These are phyloP conservation scores for Cytospora piceae DNA, from an alignment of 2,329 filamentous ascomycete genomes.

Conservation along the genomic window DNA sequence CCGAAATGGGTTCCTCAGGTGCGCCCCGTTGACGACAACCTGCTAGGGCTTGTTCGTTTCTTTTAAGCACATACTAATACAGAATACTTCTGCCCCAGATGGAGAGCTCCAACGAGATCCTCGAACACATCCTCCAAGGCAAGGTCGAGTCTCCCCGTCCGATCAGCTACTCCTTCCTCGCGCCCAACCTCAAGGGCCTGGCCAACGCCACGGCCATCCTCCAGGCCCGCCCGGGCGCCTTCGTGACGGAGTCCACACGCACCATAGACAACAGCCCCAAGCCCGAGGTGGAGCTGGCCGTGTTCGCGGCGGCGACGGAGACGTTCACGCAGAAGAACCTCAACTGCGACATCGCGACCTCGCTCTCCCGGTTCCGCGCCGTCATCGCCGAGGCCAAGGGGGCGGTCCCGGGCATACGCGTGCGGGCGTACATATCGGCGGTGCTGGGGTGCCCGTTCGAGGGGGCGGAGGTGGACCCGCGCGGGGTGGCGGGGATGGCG, in stretches of 20 bases:
- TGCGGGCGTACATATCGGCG: conserved; percentile 80
- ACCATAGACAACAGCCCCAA: conserved; percentile 39
- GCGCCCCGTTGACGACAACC: conserved; percentile 26
- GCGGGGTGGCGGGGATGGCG: conserved; percentile 67
- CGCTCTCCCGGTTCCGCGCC: conserved; percentile 69
- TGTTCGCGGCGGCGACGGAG: conserved; percentile 83
- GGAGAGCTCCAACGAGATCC: conserved; percentile 76
- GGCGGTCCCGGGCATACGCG: conserved; percentile 60
- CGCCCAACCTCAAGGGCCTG: conserved; percentile 76
- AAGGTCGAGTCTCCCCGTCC: conserved; percentile 57
- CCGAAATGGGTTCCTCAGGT: conserved; percentile 87
- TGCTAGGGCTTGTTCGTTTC: background rate
- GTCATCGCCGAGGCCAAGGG: conserved; percentile 70
- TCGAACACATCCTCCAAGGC: conserved; percentile 66
- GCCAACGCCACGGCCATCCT: conserved; percentile 63
- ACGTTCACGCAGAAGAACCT: conserved; percentile 80
- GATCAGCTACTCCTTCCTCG: conserved; percentile 79
- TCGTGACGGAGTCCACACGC: conserved; percentile 56
- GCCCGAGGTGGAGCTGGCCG: conserved; percentile 69
- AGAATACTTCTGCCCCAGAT: conserved; percentile 55
- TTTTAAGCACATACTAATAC: too few relatives aligned
- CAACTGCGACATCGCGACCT: conserved; percentile 77
- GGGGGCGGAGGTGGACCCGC: conserved; percentile 65
- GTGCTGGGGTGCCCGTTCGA: conserved; percentile 81
- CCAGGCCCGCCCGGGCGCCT: conserved; percentile 52